Conservation (phyloP, 257 asterid species). For the Ilex asprella region DNA sequence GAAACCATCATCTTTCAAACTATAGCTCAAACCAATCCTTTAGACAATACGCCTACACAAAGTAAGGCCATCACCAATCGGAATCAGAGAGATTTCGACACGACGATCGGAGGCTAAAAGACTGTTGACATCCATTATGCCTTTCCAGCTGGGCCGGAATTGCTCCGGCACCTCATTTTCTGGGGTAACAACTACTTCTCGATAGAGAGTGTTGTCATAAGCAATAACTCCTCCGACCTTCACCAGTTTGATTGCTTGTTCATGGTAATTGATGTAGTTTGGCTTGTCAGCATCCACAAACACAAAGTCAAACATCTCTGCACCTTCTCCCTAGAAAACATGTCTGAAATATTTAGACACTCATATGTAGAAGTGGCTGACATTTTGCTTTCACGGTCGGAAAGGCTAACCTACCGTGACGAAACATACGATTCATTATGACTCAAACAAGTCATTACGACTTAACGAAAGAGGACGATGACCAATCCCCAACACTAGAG, state of each 20-base stretch:
- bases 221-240: slow-evolving; percentile 42
- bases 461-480: no score
- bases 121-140: slow-evolving; percentile 26
- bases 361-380: no score
- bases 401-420: no score
- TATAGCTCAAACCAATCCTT: background rate
- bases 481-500: no score
- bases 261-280: slow-evolving; percentile 43
- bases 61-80: slow-evolving; percentile 52
- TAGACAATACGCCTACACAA: slow-evolving; percentile 37
- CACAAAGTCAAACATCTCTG: slow-evolving; percentile 43
- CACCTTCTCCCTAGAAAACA: background rate
- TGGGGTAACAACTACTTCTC: slow-evolving; percentile 38
- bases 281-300: slow-evolving; percentile 55
- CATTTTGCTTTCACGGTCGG: no score
- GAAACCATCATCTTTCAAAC: no score
- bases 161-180: slow-evolving; percentile 33
- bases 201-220: slow-evolving; percentile 53
- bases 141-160: slow-evolving; percentile 21
- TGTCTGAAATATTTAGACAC: no score
- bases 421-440: no score
- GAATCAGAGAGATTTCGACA: slow-evolving; percentile 36
- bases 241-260: slow-evolving; percentile 29
- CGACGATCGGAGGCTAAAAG: slow-evolving; percentile 42
- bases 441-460: no score